Percentiles rank a stretch among this genome's conserved stretches.
phyloP scores from a whole-genome alignment of 306 rosid species.

The Quercus bicolor region DNA sequence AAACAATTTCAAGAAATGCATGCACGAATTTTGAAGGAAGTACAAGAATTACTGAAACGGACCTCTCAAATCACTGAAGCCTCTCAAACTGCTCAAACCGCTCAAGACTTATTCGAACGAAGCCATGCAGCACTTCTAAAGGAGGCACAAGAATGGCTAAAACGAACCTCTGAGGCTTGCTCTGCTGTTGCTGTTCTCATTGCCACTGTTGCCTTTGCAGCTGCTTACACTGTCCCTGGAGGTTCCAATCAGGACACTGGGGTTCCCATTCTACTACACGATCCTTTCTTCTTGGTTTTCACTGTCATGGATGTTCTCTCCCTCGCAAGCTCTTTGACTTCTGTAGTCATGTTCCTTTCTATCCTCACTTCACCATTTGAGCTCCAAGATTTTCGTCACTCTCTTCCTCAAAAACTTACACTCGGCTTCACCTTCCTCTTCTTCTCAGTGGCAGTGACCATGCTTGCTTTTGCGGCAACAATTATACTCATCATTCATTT shows the following conservation, averaged over 20 bases:
- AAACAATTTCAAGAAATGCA: no score
- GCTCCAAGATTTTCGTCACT: constrained; percentile 14
- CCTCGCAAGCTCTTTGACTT: constrained; percentile 27
- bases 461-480: constrained; percentile 32
- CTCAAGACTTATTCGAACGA: neutral
- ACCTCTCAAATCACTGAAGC: no score
- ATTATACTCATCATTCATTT: constrained; percentile 13
- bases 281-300: constrained; percentile 30
- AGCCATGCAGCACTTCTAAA: neutral
- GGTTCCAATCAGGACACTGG: neutral
- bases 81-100: neutral
- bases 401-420: constrained; percentile 28
- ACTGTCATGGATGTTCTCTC: constrained; percentile 29
- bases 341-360: constrained; percentile 41
- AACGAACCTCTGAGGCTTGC: constrained; percentile 28
- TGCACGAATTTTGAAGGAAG: no score
- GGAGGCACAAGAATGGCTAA: constrained; percentile 23
- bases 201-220: constrained; percentile 34
- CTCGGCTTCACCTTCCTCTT: constrained; percentile 28
- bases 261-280: neutral
- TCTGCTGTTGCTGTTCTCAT: constrained; percentile 27
- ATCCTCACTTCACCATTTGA: constrained; percentile 31
- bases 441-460: constrained; percentile 21
- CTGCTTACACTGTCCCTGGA: constrained; percentile 24
- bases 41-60: no score